A percentile compares a stretch with the other conserved stretches of the same genome.
Conservation (phyloP, 202 grass and related monocot species). For the Musa balbisiana region DNA sequence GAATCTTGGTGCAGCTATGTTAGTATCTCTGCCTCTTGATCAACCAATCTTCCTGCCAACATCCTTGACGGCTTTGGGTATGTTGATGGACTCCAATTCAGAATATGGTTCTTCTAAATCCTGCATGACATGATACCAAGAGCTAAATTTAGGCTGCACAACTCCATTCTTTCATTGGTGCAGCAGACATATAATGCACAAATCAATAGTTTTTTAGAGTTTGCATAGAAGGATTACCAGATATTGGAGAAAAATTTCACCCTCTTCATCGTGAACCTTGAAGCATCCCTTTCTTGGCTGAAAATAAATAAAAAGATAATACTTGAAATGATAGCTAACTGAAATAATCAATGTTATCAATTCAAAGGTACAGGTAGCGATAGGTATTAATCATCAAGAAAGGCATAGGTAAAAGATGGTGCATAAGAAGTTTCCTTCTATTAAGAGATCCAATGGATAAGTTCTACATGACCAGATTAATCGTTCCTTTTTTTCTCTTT, state of each 20-base stretch:
- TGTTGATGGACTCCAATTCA: not conserved
- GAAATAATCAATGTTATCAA: no score
- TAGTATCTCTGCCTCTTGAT: not conserved
- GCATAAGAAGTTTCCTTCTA: no score
- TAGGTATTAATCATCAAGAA: no score
- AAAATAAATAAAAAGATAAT: not conserved
- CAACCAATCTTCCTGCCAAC: not conserved
- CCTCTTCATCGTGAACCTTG: not conserved
- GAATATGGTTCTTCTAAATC: not conserved
- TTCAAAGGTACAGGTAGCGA: no score
- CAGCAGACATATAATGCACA: no score
- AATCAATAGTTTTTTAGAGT: no score
- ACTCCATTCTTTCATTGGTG: no score
- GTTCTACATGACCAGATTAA: no score
- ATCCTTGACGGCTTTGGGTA: not conserved
- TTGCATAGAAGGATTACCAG: not conserved
- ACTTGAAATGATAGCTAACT: not conserved
- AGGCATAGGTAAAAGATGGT: no score
- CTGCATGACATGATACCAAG: not conserved
- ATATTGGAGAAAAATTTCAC: not conserved
- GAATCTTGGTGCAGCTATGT: not conserved
- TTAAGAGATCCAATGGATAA: no score
- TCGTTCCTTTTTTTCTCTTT: no score
- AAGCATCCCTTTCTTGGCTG: not conserved
- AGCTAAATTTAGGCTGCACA: no score